phyloP scores from a whole-genome alignment of 2,329 filamentous ascomycete genomes.

The Fusarium anguioides region DNA sequence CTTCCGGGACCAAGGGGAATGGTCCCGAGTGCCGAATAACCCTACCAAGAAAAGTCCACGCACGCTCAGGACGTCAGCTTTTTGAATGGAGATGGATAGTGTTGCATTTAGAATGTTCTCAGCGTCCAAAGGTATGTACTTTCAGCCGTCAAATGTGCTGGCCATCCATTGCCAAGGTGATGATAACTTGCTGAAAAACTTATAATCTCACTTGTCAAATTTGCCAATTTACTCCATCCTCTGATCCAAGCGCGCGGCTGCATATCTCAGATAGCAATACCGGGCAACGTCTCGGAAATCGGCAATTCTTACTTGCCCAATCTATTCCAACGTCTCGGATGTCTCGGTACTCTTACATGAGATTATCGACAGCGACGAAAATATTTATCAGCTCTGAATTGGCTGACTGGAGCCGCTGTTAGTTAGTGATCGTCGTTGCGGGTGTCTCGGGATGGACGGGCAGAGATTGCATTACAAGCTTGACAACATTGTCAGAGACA shows the following conservation, averaged over 20 bases:
- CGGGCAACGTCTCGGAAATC: conserved; percentile 11
- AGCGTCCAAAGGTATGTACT: not conserved
- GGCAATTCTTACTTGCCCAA: conserved; percentile 21
- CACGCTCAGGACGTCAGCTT: not conserved
- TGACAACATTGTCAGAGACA: not conserved
- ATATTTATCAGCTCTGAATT: not conserved
- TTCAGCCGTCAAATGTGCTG: not conserved
- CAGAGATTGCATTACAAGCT: conserved; percentile 1
- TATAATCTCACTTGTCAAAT: not conserved
- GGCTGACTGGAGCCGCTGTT: not conserved
- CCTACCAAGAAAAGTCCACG: too few species aligned
- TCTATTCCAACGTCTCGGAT: conserved; percentile 7
- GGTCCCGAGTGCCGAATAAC: not conserved
- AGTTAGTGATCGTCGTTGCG: not conserved
- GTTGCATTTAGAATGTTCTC: not conserved
- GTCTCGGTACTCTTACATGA: conserved; percentile 2
- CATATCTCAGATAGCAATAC: conserved; percentile 24
- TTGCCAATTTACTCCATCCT: not conserved
- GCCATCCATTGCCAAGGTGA: not conserved
- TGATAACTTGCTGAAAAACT: not conserved
- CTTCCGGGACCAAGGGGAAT: not conserved
- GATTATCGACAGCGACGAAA: not conserved
- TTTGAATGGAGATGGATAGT: not conserved
- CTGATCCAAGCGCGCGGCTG: conserved; percentile 31
- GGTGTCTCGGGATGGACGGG: conserved; percentile 9